Base-by-base conservation (phyloP, 139 green algal species). In the Coelastrella sp. region DNA sequence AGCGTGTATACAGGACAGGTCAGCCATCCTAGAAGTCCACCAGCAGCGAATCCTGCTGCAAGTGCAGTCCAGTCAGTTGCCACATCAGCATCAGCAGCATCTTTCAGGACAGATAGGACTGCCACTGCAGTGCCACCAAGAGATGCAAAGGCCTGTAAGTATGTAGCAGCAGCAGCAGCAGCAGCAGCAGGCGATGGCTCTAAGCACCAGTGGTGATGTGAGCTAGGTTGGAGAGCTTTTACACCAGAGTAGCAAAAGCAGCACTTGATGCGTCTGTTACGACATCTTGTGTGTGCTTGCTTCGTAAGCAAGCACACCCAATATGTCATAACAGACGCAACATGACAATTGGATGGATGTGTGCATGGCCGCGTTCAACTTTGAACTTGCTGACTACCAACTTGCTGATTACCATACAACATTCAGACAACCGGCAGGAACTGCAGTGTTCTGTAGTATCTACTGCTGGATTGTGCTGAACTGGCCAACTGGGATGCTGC, bases 1-100 rank as follows among this genome's bases (percentile, higher is more conserved):
- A 87, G 0, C 5, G 15, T 17, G 57, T 87, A 87, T 49, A 87
- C 82, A 63, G 82, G 82, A 35, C 82, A 87, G 3, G 65, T n/a
- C 6, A 78, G 63, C 82, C 65, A 78, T 4, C 82, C 82, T 6
- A 87, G 82, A 24, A 87, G 19, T 8, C 61, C 82, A 17, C 82
- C 82, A 20, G 59, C 35, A 4, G 27, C 63, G 27, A 87, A 87
- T 7, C 27, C 82, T 20, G 24, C 82, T 65, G 8, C 58, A 15
- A 87, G 27, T 25, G 63, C 82, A 15, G 27, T 59, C 84, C 84
- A 88, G 68, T 70, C 68, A 3, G 84, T 81, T 12, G n/a, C 25
- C 22, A n/a, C 56, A 7, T 88, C 84, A 49, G 27, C 74, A 19
- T 70, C 57, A 6, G 84, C 68, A 9, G 84, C 84, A 14, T 88